Conservation (phyloP, 192 early-diverging fungal species). For the Coemansia sp. region DNA sequence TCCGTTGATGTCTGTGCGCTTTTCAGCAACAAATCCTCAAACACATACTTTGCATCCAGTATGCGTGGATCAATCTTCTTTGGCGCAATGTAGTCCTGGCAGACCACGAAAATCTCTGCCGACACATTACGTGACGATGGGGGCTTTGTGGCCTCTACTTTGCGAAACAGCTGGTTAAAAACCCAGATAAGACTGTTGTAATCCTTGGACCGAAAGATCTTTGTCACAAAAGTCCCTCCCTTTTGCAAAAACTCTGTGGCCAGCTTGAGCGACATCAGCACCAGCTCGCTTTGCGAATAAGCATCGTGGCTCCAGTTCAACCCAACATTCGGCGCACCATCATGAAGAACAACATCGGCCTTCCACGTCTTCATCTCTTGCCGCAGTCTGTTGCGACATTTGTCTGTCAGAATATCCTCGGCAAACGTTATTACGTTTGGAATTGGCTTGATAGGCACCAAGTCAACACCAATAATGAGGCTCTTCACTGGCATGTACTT, state of each 20-base stretch:
- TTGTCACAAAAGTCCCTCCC: slow-evolving; percentile 96
- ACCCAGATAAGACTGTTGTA: slow-evolving; percentile 99
- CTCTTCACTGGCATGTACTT: slow-evolving; percentile 98
- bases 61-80: slow-evolving; percentile 93
- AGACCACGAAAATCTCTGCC: slow-evolving; percentile 99
- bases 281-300: slow-evolving; percentile 92
- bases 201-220: slow-evolving; percentile 98
- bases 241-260: slow-evolving; percentile 89
- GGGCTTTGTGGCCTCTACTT: slow-evolving; percentile 98
- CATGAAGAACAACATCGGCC: slow-evolving; percentile 96
- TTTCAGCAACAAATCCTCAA: slow-evolving; percentile 83
- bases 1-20: slow-evolving; percentile 61
- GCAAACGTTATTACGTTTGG: slow-evolving; percentile 92
- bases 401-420: slow-evolving; percentile 95
- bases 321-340: slow-evolving; percentile 99
- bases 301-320: slow-evolving; percentile 96
- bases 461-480: slow-evolving; percentile 91
- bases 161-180: slow-evolving; percentile 93
- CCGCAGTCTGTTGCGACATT: slow-evolving; percentile 83
- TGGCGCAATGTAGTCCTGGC: slow-evolving; percentile 87
- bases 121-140: slow-evolving; percentile 97
- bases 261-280: slow-evolving; percentile 88
- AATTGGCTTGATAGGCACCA: slow-evolving; percentile 95
- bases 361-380: slow-evolving; percentile 97
- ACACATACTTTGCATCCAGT: slow-evolving; percentile 91